Conservation (phyloP, 805 yeast genomes). For the Saccharomycopsis sp. region DNA sequence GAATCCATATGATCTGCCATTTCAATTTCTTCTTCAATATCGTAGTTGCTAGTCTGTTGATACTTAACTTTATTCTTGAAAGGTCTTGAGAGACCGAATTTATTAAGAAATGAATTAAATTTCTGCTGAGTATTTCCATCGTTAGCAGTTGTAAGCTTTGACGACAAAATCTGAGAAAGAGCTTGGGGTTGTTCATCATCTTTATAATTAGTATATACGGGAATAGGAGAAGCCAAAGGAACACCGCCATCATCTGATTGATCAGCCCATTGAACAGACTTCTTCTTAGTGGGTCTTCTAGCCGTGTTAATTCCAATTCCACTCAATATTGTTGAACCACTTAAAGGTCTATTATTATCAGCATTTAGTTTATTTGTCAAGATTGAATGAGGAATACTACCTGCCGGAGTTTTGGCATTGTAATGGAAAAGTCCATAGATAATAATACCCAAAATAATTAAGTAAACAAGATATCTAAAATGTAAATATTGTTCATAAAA, state of each 20-base stretch:
- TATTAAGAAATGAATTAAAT: neutral
- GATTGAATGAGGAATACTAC: slow-evolving; percentile 13
- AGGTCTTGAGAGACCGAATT: slow-evolving; percentile 3
- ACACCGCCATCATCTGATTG: neutral
- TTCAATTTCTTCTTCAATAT: slow-evolving; percentile 14
- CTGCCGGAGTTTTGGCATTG: neutral
- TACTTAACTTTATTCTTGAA: slow-evolving; percentile 6
- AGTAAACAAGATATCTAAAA: slow-evolving; percentile 12
- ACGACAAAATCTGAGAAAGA: no score
- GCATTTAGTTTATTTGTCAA: slow-evolving; percentile 6
- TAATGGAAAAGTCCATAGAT: slow-evolving; percentile 16
- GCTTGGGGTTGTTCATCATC: no score
- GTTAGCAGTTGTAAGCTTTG: neutral
- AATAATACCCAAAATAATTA: slow-evolving; percentile 5
- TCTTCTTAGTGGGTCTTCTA: slow-evolving; percentile 8
- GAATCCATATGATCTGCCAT: slow-evolving; percentile 4
- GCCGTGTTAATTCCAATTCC: neutral
- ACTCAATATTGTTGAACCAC: slow-evolving; percentile 2
- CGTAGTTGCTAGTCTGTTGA: slow-evolving; percentile 11
- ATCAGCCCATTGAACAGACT: slow-evolving; percentile 19
- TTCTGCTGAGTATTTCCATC: neutral
- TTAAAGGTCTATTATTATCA: no score
- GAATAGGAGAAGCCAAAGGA: neutral
- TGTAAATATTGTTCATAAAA: slow-evolving; percentile 9
- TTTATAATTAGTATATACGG: neutral